phyloP scores from a whole-genome alignment of 106 monocot genomes.

The Cymbidium sinense region DNA sequence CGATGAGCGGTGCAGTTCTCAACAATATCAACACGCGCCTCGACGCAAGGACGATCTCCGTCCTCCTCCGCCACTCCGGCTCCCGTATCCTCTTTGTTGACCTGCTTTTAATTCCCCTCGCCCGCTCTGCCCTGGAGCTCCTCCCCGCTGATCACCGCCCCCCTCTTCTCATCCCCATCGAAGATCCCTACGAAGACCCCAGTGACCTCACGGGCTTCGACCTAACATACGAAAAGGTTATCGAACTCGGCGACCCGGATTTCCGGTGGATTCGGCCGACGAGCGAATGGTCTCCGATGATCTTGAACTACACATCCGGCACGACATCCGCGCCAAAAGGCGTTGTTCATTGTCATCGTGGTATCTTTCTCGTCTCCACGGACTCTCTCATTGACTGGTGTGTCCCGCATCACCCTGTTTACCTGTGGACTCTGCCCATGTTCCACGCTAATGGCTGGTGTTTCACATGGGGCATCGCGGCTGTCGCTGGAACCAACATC shows the following conservation, averaged over 20 bases:
- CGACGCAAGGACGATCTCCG: slow-evolving; percentile 29
- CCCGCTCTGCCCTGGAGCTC: slow-evolving; percentile 15
- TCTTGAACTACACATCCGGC: slow-evolving; percentile 86
- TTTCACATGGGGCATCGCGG: slow-evolving; percentile 74
- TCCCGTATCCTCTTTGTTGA: slow-evolving; percentile 37
- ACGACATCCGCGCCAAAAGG: slow-evolving; percentile 85
- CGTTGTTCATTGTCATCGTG: slow-evolving; percentile 78
- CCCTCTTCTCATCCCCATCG: slow-evolving; percentile 30
- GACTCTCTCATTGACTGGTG: slow-evolving; percentile 56
- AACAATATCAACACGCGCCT: slow-evolving; percentile 37
- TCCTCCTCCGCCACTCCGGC: slow-evolving; percentile 30
- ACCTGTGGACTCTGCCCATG: slow-evolving; percentile 87
- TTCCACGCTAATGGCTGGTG: slow-evolving; percentile 92
- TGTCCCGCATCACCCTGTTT: slow-evolving; percentile 40
- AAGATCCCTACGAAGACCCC: slow-evolving; percentile 22
- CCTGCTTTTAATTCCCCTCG: slow-evolving; percentile 9
- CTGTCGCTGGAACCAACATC: slow-evolving; percentile 68
- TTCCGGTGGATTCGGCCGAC: slow-evolving; percentile 59
- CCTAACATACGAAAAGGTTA: slow-evolving; percentile 44
- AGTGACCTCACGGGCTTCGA: neutral
- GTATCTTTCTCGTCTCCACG: slow-evolving; percentile 37
- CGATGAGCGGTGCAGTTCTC: slow-evolving; percentile 54
- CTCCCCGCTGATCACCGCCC: slow-evolving; percentile 1
- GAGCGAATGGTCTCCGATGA: slow-evolving; percentile 67
- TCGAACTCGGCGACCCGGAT: slow-evolving; percentile 38